Evolutionary conservation across 306 rosid species (phyloP).

Genomic region (Prunus padus): DNA sequence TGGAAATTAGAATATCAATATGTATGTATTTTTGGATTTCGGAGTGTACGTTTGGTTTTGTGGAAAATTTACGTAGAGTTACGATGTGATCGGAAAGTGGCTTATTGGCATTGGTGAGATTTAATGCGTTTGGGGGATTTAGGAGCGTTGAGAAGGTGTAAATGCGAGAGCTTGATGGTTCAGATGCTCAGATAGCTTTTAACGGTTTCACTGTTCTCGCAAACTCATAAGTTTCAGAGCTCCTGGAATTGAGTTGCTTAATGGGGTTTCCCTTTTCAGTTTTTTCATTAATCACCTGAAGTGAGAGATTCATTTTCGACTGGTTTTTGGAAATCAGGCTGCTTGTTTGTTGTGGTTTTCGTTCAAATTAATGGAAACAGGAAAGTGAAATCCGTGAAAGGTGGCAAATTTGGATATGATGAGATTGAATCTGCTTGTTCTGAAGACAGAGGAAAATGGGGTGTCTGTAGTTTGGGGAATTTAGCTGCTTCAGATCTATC

Average conservation of each 20-base stretch:
- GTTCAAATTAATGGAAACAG: not conserved
- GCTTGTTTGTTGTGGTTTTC: not conserved
- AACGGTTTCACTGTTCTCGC: not conserved
- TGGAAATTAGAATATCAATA: not conserved
- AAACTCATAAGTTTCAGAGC: not conserved
- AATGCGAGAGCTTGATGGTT: slow-evolving; percentile 6
- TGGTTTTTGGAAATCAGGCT: not conserved
- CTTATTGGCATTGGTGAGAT: slow-evolving; percentile 14
- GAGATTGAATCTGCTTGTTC: not conserved
- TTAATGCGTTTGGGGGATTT: not conserved
- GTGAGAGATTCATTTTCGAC: not conserved
- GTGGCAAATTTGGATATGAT: not conserved
- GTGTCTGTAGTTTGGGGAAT: not conserved
- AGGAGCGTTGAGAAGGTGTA: not conserved
- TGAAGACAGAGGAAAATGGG: not conserved
- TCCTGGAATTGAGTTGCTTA: not conserved
- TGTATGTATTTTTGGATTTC: too few species aligned
- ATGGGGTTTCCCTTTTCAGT: not conserved
- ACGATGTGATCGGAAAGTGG: slow-evolving; percentile 14
- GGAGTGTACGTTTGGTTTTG: not conserved
- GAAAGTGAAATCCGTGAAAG: not conserved
- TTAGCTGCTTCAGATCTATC: slow-evolving; percentile 12
- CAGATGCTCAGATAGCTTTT: not conserved
- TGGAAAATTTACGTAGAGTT: not conserved
- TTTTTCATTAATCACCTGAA: not conserved